Evolutionary conservation across 2,329 filamentous ascomycete genomes (phyloP).

Genomic region (Colletotrichum tofieldiae): DNA sequence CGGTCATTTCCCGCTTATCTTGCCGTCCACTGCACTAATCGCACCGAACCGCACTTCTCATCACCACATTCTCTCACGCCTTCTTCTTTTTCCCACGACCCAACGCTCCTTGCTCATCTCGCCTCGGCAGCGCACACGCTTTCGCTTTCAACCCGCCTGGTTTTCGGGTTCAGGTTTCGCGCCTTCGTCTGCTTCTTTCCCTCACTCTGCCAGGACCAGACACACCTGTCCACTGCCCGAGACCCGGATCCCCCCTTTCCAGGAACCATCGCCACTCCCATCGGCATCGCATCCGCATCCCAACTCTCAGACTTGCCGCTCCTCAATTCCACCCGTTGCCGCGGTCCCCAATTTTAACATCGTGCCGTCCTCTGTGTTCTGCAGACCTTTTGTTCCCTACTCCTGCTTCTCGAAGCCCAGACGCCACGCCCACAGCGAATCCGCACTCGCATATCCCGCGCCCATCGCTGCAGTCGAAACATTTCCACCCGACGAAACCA

Average conservation of each 20-base stretch:
- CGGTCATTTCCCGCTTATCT: constrained; percentile 27
- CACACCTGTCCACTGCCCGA: neutral
- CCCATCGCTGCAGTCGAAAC: constrained; percentile 35
- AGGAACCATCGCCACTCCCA: constrained; percentile 28
- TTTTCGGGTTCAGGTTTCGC: neutral
- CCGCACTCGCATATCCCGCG: constrained; percentile 28
- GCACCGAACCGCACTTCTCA: constrained; percentile 36
- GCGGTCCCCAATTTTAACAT: constrained; percentile 22
- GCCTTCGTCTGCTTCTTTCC: constrained; percentile 13
- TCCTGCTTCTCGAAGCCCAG: constrained; percentile 27
- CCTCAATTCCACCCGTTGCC: constrained; percentile 5
- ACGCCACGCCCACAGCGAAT: constrained; percentile 37
- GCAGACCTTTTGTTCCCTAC: constrained; percentile 22
- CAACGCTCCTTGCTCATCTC: constrained; percentile 37
- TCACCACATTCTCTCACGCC: constrained; percentile 36
- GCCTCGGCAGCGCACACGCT: constrained; percentile 11
- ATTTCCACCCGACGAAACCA: constrained; percentile 39
- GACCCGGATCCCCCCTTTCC: constrained; percentile 20
- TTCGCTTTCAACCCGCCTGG: constrained; percentile 2
- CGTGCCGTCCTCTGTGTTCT: constrained; percentile 2
- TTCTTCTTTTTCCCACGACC: constrained; percentile 21
- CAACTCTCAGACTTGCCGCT: constrained; percentile 22
- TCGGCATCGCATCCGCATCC: constrained; percentile 22
- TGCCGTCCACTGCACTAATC: constrained; percentile 36
- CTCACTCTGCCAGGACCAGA: constrained; percentile 23